Evolutionary conservation across 345 rosid species (phyloP), one percentile per base, ranked within the genome.

Genomic region (Lepidium didymum): DNA sequence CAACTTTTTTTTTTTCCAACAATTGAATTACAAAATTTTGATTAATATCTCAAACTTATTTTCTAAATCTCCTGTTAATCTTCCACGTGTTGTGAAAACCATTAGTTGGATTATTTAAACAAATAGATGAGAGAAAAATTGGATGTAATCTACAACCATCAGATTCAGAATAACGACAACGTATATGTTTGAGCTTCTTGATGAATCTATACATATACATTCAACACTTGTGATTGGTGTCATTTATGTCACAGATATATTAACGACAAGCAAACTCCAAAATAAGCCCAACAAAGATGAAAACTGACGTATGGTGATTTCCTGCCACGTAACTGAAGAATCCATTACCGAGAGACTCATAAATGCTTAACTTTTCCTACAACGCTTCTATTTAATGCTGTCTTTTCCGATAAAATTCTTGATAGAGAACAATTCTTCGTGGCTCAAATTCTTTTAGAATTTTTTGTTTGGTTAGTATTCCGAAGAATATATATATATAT

Each of bases 301-400:
- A 38, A 11, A 57, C n/a, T 69, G 47, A 70, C 68, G 53, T 62
- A 61, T 10, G 12, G 19, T 14, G 25, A 43, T 45, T 35, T 15
- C 53, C 40, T 27, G 34, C 76, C 70, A 71, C 63, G 70, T 63
- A 18, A 44, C n/a, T 1, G 16, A 27, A 2, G 69, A 64, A 64
- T 64, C 36, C n/a, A 47, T 47, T 72, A 50, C 57, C 64, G 25
- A 45, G 25, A 45, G 51, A 10, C 57, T 54, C 63, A 63, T 45
- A 8, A 55, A 72, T 55, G 23, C 64, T 10, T 18, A 63, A 63
- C 76, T 10, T 63, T 71, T 27, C 23, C 15, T 35, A n/a, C 21
- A 44, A 44, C 7, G 33, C 19, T 25, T 53, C 7, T 37, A 46
- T 0, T 0, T 71, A 63, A 56, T 55, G 64, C 43, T 37, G 14